These are phyloP conservation scores for Fragaria nilgerrensis DNA, from an alignment of 306 rosid species.

Conservation along the genomic window DNA sequence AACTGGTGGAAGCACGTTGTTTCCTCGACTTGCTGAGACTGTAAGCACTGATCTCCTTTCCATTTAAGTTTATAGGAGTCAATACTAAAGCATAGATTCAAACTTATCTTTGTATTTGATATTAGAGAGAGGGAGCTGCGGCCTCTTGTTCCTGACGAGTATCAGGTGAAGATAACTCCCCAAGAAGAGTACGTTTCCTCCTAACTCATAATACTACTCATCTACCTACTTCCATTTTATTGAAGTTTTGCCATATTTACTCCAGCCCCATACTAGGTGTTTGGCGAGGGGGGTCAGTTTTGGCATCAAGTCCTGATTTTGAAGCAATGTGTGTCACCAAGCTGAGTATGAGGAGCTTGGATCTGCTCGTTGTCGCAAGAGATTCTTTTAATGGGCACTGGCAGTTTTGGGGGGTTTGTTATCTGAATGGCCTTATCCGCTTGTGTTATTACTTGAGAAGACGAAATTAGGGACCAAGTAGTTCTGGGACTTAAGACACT, in stretches of 20 bases:
- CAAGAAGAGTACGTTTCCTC: conserved; percentile 73
- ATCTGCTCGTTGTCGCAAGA: conserved; percentile 88
- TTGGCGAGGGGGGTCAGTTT: conserved; percentile 91
- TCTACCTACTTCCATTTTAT: conserved; percentile 5
- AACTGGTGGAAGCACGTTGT: conserved; percentile 89
- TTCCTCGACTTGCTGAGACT: conserved; percentile 83
- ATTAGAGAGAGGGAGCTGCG: conserved; percentile 90
- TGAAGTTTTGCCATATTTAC: conserved; percentile 25
- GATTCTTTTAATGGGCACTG: conserved; percentile 61
- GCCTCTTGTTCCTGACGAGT: conserved; percentile 85
- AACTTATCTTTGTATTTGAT: conserved; percentile 14
- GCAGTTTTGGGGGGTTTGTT: conserved; percentile 1
- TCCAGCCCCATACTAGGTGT: conserved; percentile 78
- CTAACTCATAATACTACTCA: background rate
- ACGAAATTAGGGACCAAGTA: background rate
- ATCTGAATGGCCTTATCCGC: background rate
- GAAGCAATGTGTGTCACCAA: conserved; percentile 94
- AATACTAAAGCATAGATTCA: background rate
- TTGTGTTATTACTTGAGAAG: conserved; percentile 7
- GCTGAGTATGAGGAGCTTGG: conserved; percentile 96
- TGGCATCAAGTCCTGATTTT: conserved; percentile 91
- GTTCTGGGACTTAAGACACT: background rate
- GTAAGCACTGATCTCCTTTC: conserved; percentile 45
- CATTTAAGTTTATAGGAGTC: background rate
- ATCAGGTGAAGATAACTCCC: conserved; percentile 72